phyloP scores from a whole-genome alignment of 1,284 basidiomycete genomes.

The Boletus hoseneyae region DNA sequence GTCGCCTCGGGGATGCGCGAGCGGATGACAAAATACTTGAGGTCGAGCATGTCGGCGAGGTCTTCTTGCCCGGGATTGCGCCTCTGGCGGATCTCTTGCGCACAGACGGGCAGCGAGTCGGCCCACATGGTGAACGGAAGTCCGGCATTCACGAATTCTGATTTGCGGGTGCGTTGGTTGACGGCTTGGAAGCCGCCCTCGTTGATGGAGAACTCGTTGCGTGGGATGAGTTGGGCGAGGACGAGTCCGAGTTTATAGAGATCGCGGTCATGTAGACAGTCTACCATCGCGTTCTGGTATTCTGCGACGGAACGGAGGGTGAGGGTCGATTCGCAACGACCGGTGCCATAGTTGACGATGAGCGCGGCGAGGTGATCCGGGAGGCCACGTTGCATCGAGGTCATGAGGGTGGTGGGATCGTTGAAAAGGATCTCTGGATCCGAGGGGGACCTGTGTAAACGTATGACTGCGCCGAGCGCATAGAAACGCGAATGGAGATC shows the following conservation, averaged over 20 bases:
- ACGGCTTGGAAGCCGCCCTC: slow-evolving; percentile 50
- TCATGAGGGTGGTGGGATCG: slow-evolving; percentile 45
- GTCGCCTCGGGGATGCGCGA: slow-evolving; percentile 44
- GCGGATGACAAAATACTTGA: slow-evolving; percentile 52
- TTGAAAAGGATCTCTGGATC: slow-evolving; percentile 43
- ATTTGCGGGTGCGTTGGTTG: slow-evolving; percentile 41
- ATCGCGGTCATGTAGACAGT: slow-evolving; percentile 43
- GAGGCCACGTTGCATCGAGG: slow-evolving; percentile 37
- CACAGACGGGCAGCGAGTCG: slow-evolving; percentile 54
- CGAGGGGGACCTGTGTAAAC: slow-evolving; percentile 40
- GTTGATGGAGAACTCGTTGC: slow-evolving; percentile 56
- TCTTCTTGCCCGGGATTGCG: slow-evolving; percentile 41
- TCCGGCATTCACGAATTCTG: slow-evolving; percentile 41
- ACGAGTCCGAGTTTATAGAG: slow-evolving; percentile 48
- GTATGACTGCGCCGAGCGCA: slow-evolving; percentile 50
- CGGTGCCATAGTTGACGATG: slow-evolving; percentile 47
- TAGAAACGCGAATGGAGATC: slow-evolving; percentile 49
- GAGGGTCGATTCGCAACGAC: slow-evolving; percentile 43
- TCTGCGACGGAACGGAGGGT: slow-evolving; percentile 39
- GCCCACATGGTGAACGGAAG: slow-evolving; percentile 57
- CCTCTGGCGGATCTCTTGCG: slow-evolving; percentile 45
- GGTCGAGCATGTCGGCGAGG: slow-evolving; percentile 56
- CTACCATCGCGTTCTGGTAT: slow-evolving; percentile 52
- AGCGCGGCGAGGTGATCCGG: slow-evolving; percentile 46
- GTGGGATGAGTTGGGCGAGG: slow-evolving; percentile 46